These are phyloP conservation scores for Acacia acuminata DNA, from an alignment of 306 rosid species.

Conservation along the genomic window DNA sequence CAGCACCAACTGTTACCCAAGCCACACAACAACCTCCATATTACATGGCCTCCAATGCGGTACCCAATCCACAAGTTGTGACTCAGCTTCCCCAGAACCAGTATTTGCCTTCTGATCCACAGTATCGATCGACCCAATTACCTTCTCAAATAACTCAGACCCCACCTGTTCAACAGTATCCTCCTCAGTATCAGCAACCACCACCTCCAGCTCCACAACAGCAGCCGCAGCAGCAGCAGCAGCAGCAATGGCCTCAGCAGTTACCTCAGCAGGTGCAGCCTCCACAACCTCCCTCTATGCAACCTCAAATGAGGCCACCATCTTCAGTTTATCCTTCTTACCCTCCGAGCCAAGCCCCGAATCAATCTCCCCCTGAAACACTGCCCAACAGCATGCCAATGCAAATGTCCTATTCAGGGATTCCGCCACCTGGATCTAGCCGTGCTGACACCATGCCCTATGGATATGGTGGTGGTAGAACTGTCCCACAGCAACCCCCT, in stretches of 20 bases:
- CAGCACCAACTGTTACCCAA: constrained; percentile 57
- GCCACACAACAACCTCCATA: constrained; percentile 68
- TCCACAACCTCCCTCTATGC: constrained; percentile 67
- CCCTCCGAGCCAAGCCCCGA: constrained; percentile 63
- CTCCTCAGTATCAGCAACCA: constrained; percentile 75
- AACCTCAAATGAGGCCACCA: constrained; percentile 66
- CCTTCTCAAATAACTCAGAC: constrained; percentile 68
- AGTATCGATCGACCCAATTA: constrained; percentile 62
- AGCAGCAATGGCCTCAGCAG: constrained; percentile 44
- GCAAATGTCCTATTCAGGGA: constrained; percentile 78
- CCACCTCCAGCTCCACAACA: constrained; percentile 33
- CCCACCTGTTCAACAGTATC: constrained; percentile 60
- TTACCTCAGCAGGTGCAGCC: constrained; percentile 55
- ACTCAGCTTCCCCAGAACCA: constrained; percentile 69
- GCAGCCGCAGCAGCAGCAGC: constrained; percentile 56
- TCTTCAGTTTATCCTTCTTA: constrained; percentile 66
- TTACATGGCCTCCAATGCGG: constrained; percentile 64
- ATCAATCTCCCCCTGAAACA: constrained; percentile 61
- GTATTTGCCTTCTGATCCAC: constrained; percentile 70
- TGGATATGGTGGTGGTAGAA: constrained; percentile 76
- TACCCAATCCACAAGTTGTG: constrained; percentile 55
- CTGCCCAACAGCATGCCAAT: constrained; percentile 84
- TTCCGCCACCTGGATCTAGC: constrained; percentile 67
- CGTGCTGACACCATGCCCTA: constrained; percentile 64
- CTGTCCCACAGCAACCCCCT: constrained; percentile 73